phyloP scores from a whole-genome alignment of 768 basidiomycete species.

The Lentinula lateritia region DNA sequence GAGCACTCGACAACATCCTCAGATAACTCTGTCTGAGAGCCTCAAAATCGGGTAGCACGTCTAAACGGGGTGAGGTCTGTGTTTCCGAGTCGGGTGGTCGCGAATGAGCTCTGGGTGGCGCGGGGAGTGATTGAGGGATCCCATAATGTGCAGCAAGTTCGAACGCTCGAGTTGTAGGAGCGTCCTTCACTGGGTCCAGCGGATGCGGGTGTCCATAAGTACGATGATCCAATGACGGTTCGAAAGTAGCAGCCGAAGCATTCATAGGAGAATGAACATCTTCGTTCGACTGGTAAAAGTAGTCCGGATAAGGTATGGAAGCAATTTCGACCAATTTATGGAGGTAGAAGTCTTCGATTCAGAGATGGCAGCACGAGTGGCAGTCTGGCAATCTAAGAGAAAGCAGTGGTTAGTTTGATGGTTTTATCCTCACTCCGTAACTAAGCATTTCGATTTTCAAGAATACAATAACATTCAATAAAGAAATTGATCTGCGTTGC shows the following conservation, averaged over 20 bases:
- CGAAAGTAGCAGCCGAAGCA: conserved; percentile 27
- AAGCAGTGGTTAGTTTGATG: neutral
- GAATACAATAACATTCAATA: too few relatives aligned
- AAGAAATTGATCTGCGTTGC: too few relatives aligned
- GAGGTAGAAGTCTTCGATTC: conserved; percentile 12
- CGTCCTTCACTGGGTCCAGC: conserved; percentile 51
- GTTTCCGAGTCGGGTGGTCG: conserved; percentile 27
- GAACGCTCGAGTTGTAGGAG: conserved; percentile 53
- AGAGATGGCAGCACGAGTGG: conserved; percentile 33
- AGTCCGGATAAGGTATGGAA: conserved; percentile 30
- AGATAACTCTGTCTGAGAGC: conserved; percentile 58
- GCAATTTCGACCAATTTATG: conserved; percentile 43
- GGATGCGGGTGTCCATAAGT: conserved; percentile 26
- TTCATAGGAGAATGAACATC: conserved; percentile 45
- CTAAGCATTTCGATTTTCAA: neutral
- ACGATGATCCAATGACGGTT: conserved; percentile 32
- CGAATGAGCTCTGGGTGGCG: conserved; percentile 41
- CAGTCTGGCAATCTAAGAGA: conserved; percentile 44
- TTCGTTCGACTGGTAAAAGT: conserved; percentile 32
- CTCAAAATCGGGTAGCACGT: conserved; percentile 35
- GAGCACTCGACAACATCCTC: conserved; percentile 56
- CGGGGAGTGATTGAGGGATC: conserved; percentile 67
- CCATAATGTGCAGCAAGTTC: conserved; percentile 78
- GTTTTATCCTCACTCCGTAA: neutral
- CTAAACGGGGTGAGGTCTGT: conserved; percentile 25